Base-by-base conservation (phyloP, 202 grass and related monocot species). In the Bolboschoenoplectus hybrid region DNA sequence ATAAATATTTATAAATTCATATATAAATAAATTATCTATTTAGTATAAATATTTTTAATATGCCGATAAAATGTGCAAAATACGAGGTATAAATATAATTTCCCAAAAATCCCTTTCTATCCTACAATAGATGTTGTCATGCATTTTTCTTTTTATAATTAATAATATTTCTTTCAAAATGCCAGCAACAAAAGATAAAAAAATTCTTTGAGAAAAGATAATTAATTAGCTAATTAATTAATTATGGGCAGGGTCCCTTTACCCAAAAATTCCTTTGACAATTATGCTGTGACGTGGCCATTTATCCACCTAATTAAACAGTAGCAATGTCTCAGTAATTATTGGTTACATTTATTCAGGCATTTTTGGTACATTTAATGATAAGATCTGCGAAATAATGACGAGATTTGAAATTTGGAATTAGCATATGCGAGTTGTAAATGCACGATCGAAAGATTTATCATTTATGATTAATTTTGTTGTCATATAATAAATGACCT, bases 391-490 rank as follows among this genome's bases (percentile, higher is more conserved):
- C 16, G 50, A 74, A 32, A 74, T 74, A 50, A 12, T 74, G 7
- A 43, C 6, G 10, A 12, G 70, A 50, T 50, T 74, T 26, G 5
- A 26, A 26, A 26, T 26, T 26, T 26, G 26, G 26, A 74, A 74
- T 74, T 50, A 74, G 44, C n/a, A 74, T 5, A 45, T 70, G 14
- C 39, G n/a, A 70, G 40, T 40, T 70, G 69, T 49, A 73, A 26
- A 50, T 74, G 46, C 8, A 74, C 9, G 3, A 49, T 50, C n/a
- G 26, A 50, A 41, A 17, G 10, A 67, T 67, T 40, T 39, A 36
- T 14, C 14, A 67, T 67, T 40, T 39, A 36, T 14, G 14, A 5
- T 67, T 14, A 35, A 67, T 26, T 67, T 67, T 4, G 39, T 67
- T 67, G 35, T 39, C 35, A 39, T 67, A 38, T 36, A 35, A 11